Base-by-base conservation (phyloP, 2,329 filamentous ascomycete species). In the Pyricularia grisea region DNA sequence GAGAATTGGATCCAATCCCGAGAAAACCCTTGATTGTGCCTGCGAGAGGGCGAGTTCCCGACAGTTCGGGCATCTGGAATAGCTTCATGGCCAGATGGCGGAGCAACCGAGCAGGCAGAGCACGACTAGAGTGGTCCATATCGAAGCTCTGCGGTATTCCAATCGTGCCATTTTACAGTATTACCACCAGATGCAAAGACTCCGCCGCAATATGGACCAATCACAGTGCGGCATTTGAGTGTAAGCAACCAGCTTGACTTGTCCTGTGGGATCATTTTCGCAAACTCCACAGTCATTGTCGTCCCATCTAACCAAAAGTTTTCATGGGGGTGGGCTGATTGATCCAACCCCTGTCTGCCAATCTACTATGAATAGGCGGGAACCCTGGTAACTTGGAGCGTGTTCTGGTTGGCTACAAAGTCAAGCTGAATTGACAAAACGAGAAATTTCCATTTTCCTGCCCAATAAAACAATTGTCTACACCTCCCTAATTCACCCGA, bases 241-340 rank as follows among this genome's bases (percentile, higher is more conserved):
- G 30, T 36, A 66, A 36, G 65, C 23, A 66, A 27, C 12, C 36
- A n/a, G 17, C 42, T n/a, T 55, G 42, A 23, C 42, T n/a, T 55
- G 2, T n/a, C 42, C 20, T 5, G 20, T 67, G 66, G 66, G 25
- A 67, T 31, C 27, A 61, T 67, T 33, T 31, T 55, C 11, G 28
- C 50, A 58, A 30, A n/a, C 61, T 67, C 33, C 50, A 28, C 30
- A 12, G 55, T 64, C 67, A 64, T 36, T 23, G 27, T 68, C 67
- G 58, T 42, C 55, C 67, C 67, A 68, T 36, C 55, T 33, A 23
- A 30, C 31, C 58, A 58, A 42, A 31, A n/a, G 63, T 64, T 36
- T 50, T 23, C n/a, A 17, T 14, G 12, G n/a, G 30, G 67, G 61
- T 68, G 58, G 67, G 67, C 67, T 68, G 67, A 68, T 64, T 58